These are phyloP conservation scores for Cantharellus cinnabarinus DNA, from an alignment of 768 basidiomycete species.

Conservation along the genomic window DNA sequence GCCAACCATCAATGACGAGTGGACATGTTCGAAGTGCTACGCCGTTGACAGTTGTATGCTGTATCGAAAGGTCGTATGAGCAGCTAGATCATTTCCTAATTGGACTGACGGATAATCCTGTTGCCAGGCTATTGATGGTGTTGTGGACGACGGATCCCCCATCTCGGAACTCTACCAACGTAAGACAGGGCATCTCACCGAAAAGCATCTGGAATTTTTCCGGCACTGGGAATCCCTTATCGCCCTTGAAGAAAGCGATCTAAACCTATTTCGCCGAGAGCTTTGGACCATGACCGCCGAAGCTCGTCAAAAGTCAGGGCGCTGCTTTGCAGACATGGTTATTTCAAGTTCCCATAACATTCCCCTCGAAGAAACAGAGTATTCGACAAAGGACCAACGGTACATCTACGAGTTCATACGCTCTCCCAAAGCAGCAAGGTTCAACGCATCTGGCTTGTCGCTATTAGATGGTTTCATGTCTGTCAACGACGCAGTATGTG, in stretches of 20 bases:
- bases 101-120: constrained; percentile 4
- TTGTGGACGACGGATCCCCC: constrained; percentile 30
- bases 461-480: constrained; percentile 64
- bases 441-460: constrained; percentile 13
- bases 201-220: constrained; percentile 55
- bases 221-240: constrained; percentile 77
- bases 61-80: constrained; percentile 51
- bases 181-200: constrained; percentile 65
- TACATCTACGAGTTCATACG: background rate
- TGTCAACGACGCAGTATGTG: constrained; percentile 59
- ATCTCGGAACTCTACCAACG: constrained; percentile 42
- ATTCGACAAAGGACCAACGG: background rate
- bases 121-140: constrained; percentile 47
- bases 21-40: constrained; percentile 65
- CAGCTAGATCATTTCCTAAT: background rate
- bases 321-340: constrained; percentile 71
- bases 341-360: constrained; percentile 6
- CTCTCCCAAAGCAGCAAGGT: background rate
- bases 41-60: constrained; percentile 78
- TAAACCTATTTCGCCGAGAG: constrained; percentile 68
- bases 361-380: constrained; percentile 15
- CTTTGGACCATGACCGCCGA: constrained; percentile 78
- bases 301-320: constrained; percentile 60
- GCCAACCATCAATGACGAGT: constrained; percentile 63
- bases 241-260: constrained; percentile 71